Evolutionary conservation across 371 early-diverging fungal species (phyloP), one percentile per base, ranked within the genome.

Genomic region (Mucor irregularis): DNA sequence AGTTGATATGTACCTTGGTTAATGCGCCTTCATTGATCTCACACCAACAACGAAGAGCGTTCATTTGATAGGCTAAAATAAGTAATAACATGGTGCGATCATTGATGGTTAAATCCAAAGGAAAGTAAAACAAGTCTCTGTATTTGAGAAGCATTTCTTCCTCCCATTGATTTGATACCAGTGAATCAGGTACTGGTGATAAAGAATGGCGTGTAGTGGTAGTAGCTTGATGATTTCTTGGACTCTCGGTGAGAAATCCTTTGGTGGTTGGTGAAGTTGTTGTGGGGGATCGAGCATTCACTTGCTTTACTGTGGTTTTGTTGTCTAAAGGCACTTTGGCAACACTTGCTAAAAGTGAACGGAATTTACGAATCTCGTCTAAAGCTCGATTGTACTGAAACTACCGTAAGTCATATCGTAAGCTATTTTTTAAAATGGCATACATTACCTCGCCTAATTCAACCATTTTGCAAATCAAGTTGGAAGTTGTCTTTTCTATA

Each of bases 401-500:
- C 9, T n/a, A 10, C 44, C 38, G 16, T n/a, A 39, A 28, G 30
- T 19, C 21, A 11, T 19, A 1, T 3, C 1, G 1, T 44, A n/a
- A 9, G 16, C 1, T 22, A 16, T 9, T 50, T 21, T 21, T 49
- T 38, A 7, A 4, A 19, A 11, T 39, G 22, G 4, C 24, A 21
- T 24, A 6, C 9, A n/a, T 48, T 66, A 77, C 78, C 58, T 75
- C 70, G 38, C 66, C 71, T n/a, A 78, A 33, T 29, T 73, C 73
- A 3, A 78, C 73, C 21, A 75, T 63, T 61, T 71, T 78, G 28
- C 71, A 51, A 39, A 78, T 71, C 17, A 78, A 21, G 33, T 75
- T 78, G 9, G 79, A 73, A 4, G 61, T 65, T 16, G 69, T 57
- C 26, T 78, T 78, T 49, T 75, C 79, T 24, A 78, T 64, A 44